Percentiles rank a stretch among this genome's conserved stretches.
Conservation (phyloP, 2,329 filamentous ascomycete genomes). For the Geoglossum cookeanum region DNA sequence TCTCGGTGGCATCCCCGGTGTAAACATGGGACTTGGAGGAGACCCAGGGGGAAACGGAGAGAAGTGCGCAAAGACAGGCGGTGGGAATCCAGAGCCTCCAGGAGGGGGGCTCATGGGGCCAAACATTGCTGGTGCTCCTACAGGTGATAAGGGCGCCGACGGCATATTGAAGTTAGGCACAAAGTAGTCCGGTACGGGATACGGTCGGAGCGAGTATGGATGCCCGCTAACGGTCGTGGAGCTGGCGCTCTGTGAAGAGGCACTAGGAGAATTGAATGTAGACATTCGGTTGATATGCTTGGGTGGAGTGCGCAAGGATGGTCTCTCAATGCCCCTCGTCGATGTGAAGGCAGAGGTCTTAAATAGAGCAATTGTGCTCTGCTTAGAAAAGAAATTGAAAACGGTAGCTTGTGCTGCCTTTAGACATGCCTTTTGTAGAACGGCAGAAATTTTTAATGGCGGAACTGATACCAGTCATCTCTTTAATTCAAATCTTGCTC, state of each 20-base stretch:
- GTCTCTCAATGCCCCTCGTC: neutral
- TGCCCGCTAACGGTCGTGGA: neutral
- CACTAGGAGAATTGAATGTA: neutral
- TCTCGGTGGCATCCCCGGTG: neutral
- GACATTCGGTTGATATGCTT: neutral
- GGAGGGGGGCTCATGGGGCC: neutral
- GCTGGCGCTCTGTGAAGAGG: conserved; percentile 1
- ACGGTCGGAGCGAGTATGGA: conserved; percentile 1
- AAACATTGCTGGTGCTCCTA: neutral
- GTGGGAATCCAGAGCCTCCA: neutral
- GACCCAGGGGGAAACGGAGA: neutral
- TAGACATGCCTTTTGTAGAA: neutral
- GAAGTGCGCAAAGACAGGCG: neutral
- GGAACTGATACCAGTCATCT: neutral
- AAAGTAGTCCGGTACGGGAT: neutral
- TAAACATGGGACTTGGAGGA: neutral
- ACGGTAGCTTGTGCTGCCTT: neutral
- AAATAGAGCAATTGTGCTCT: neutral
- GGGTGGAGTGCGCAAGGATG: neutral
- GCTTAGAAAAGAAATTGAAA: neutral
- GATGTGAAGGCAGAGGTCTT: neutral
- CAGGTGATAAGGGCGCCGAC: neutral
- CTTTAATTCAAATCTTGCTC: neutral
- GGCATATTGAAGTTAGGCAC: neutral
- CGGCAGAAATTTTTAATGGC: neutral